Base-by-base conservation (phyloP, 2,329 filamentous ascomycete species). In the Nothophaeocryptopus gaeumannii region DNA sequence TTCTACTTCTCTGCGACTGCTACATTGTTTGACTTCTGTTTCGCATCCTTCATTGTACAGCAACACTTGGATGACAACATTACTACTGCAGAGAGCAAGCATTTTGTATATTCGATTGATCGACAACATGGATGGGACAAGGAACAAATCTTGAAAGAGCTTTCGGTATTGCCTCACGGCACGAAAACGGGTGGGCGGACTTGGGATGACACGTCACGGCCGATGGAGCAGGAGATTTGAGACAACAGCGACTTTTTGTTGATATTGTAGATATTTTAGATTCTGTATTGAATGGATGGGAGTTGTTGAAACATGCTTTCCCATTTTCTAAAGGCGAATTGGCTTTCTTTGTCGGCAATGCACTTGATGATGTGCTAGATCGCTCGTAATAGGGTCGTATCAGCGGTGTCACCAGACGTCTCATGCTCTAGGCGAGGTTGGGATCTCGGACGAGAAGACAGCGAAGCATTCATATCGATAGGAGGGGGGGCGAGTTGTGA, bases 151-250 rank as follows among this genome's bases (percentile, higher is more conserved):
- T 16, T 14, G 20, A 30, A 29, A 52, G 14, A 26, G 26, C 32
- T 34, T 35, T 26, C 31, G 45, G 10, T 39, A 11, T 32, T 33
- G 44, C 45, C 50, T 52, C 50, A 48, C 45, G 50, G 50, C 50
- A 45, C 30, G 44, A 39, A 45, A 52, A 29, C 15, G 30, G 41
- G 34, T n/a, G 15, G 15, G 13, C 15, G 31, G 13, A 29, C 35
- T 30, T 31, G 26, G 33, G 32, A n/a, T 30, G 15, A 36, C 12
- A 42, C 30, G 16, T 37, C 32, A 48, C 45, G 45, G 39, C 45
- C 39, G 45, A 35, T 20, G 35, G 41, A 13, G 13, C 8, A 9
- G 9, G 8, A 8, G 14, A 8, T 5, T 13, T 26, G 36, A 45
- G 31, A 30, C 20, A 34, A 45, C 20, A 45, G 39, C 14, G 13